Evolutionary conservation across 1,284 basidiomycete species (phyloP).

Genomic region (Ustilago crameri): DNA sequence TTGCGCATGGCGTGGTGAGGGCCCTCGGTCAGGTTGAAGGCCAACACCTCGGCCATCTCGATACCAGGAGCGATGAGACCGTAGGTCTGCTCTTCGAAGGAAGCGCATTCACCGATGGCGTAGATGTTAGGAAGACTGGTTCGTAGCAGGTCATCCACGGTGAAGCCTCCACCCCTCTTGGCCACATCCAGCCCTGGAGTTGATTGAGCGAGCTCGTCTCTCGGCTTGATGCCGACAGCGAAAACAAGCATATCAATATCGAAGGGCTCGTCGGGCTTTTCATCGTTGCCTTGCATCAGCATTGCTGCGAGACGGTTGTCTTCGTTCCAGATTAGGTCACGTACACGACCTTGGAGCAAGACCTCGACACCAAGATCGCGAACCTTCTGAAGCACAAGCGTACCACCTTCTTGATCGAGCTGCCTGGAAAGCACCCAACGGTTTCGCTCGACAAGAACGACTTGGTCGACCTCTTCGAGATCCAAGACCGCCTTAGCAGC

Average conservation of each 20-base stretch:
- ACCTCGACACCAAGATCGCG: conserved; percentile 77
- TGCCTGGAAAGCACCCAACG: conserved; percentile 77
- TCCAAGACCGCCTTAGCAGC: conserved; percentile 80
- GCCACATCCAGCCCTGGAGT: conserved; percentile 68
- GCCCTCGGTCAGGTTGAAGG: conserved; percentile 76
- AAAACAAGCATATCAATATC: conserved; percentile 68
- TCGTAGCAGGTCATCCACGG: conserved; percentile 74
- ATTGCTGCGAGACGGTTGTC: conserved; percentile 54
- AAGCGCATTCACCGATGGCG: conserved; percentile 81
- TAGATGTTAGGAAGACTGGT: conserved; percentile 76
- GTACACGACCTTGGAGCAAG: conserved; percentile 73
- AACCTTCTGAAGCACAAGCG: conserved; percentile 77
- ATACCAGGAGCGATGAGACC: conserved; percentile 79
- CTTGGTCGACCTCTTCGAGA: conserved; percentile 71
- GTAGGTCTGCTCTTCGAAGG: conserved; percentile 77
- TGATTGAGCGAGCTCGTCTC: conserved; percentile 75
- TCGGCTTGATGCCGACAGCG: conserved; percentile 73
- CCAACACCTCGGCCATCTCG: conserved; percentile 80
- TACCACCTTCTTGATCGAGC: conserved; percentile 77
- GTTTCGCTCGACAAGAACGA: conserved; percentile 75
- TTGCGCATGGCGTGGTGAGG: conserved; percentile 70
- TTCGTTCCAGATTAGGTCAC: conserved; percentile 50
- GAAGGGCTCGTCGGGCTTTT: conserved; percentile 64
- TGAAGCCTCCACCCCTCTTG: conserved; percentile 74
- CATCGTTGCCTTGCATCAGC: conserved; percentile 55